phyloP scores from a whole-genome alignment of 1,139 yeast species.

The Candida albicans region DNA sequence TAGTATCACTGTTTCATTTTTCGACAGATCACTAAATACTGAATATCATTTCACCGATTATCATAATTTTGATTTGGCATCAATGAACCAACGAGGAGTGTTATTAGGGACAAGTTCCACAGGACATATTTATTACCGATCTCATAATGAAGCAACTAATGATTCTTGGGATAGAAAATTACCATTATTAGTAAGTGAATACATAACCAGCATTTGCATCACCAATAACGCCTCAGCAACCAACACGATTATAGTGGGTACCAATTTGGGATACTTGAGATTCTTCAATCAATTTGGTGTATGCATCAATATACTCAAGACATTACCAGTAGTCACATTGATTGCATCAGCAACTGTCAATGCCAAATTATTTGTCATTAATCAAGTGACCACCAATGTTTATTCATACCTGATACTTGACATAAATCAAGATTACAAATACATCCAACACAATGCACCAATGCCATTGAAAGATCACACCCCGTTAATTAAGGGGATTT shows the following conservation, averaged over 20 bases:
- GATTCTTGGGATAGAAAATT: conserved; percentile 46
- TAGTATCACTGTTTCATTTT: conserved; percentile 81
- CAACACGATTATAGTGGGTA: conserved; percentile 43
- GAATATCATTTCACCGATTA: conserved; percentile 87
- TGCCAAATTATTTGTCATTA: conserved; percentile 34
- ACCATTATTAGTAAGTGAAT: conserved; percentile 37
- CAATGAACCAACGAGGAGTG: conserved; percentile 66
- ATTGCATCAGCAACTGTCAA: conserved; percentile 34
- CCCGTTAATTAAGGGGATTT: conserved; percentile 59
- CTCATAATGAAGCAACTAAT: conserved; percentile 42
- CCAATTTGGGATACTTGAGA: conserved; percentile 43
- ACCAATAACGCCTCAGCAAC: conserved; percentile 20
- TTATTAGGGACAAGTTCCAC: conserved; percentile 52
- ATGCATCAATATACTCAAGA: conserved; percentile 40
- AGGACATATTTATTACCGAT: conserved; percentile 43
- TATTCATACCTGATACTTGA: conserved; percentile 41
- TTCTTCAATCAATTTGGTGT: conserved; percentile 43
- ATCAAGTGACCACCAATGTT: conserved; percentile 28
- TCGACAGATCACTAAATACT: conserved; percentile 74
- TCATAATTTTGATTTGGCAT: conserved; percentile 70
- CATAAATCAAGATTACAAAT: conserved; percentile 36
- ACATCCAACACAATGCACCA: conserved; percentile 40
- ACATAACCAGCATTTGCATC: conserved; percentile 38
- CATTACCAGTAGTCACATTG: conserved; percentile 39
- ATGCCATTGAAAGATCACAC: conserved; percentile 33